These are phyloP conservation scores for Leishmania tropica DNA, from an alignment of 208 protist genomes.

Conservation along the genomic window DNA sequence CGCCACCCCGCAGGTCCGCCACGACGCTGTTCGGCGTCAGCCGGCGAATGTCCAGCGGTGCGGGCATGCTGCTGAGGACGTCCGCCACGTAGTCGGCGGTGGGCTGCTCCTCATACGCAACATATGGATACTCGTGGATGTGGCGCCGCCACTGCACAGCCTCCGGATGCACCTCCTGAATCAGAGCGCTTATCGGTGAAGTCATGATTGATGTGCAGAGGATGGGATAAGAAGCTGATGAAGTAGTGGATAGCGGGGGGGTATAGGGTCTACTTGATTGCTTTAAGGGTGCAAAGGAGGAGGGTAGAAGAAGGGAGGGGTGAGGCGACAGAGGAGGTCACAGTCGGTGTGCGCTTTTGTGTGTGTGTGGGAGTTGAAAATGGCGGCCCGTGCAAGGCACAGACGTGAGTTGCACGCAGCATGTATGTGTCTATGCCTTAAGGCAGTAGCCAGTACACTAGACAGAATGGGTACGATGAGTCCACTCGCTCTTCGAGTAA, in stretches of 20 bases:
- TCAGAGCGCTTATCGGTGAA: slow-evolving; percentile 26
- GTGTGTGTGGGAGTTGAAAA: background rate
- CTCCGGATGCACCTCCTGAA: slow-evolving; percentile 36
- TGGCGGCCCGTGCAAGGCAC: background rate
- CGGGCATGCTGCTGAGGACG: slow-evolving; percentile 50
- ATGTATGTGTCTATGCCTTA: background rate
- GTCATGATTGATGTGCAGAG: slow-evolving; percentile 10
- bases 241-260: background rate
- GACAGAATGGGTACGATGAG: background rate
- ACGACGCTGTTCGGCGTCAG: slow-evolving; percentile 60
- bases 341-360: background rate
- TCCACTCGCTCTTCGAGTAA: background rate
- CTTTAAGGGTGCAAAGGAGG: no score
- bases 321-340: background rate
- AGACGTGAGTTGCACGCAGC: background rate
- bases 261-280: background rate
- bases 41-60: slow-evolving; percentile 49
- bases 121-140: slow-evolving; percentile 67
- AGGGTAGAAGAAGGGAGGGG: background rate
- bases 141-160: slow-evolving; percentile 79
- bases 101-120: slow-evolving; percentile 66
- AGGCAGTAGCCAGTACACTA: background rate
- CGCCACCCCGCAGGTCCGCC: slow-evolving; percentile 62
- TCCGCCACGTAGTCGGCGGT: slow-evolving; percentile 76
- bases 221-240: background rate